These are phyloP conservation scores for Hirsutella rhossiliensis DNA, from an alignment of 2,329 filamentous ascomycete genomes.

Conservation along the genomic window DNA sequence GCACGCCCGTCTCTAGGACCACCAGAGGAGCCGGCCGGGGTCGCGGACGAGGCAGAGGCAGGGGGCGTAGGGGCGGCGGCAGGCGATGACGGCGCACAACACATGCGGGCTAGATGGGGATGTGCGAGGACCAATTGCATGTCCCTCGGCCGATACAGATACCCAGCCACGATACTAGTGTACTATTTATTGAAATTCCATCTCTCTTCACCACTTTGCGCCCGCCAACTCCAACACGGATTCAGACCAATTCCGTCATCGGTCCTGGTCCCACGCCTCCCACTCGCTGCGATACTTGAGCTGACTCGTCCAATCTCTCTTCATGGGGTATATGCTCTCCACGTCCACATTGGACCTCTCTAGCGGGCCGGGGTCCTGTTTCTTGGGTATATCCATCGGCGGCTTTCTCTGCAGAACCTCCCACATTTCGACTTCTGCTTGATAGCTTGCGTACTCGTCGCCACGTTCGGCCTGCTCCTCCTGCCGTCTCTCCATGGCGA, in stretches of 20 bases:
- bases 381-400: slow-evolving; percentile 19
- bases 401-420: slow-evolving; percentile 26
- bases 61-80: slow-evolving; percentile 16
- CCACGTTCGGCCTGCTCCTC: slow-evolving; percentile 30
- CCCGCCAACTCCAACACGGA: neutral
- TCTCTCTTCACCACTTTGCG: neutral
- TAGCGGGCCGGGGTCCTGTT: slow-evolving; percentile 14
- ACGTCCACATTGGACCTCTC: slow-evolving; percentile 18
- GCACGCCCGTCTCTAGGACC: slow-evolving; percentile 24
- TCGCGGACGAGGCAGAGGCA: slow-evolving; percentile 19
- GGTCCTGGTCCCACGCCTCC: slow-evolving; percentile 19
- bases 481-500: slow-evolving; percentile 27
- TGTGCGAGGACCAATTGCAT: neutral
- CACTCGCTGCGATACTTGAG: slow-evolving; percentile 27
- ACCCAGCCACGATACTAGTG: too few species aligned
- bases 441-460: slow-evolving; percentile 26
- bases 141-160: neutral
- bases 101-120: neutral
- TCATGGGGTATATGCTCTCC: slow-evolving; percentile 22
- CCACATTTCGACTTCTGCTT: slow-evolving; percentile 35
- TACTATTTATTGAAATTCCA: too few species aligned
- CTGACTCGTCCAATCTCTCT: slow-evolving; percentile 25
- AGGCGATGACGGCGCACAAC: slow-evolving; percentile 5
- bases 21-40: slow-evolving; percentile 23
- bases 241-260: neutral